Percentiles rank a stretch among this genome's conserved stretches.
phyloP scores from a whole-genome alignment of 345 rosid genomes.

The Laguncularia racemosa region DNA sequence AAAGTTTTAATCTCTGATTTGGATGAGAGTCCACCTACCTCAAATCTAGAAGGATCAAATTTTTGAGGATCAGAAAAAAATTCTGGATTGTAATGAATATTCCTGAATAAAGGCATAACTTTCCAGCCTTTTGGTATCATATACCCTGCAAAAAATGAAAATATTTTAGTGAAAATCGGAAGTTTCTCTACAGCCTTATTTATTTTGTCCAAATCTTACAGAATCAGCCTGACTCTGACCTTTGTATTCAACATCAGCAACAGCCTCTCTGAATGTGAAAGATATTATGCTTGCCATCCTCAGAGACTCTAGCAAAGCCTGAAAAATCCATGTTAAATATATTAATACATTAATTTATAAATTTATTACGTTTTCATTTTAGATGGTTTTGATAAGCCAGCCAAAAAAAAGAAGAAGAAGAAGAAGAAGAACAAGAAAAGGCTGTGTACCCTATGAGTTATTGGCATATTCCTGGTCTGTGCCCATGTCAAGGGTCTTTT shows the following conservation, averaged over 20 bases:
- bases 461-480: constrained; percentile 74
- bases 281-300: constrained; percentile 94
- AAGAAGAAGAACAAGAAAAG: neutral
- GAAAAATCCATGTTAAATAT: constrained; percentile 4
- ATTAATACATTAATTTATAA: neutral
- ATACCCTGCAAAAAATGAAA: constrained; percentile 39
- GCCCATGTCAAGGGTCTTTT: constrained; percentile 59
- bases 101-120: constrained; percentile 96
- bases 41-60: constrained; percentile 81
- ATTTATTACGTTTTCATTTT: no score
- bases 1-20: neutral
- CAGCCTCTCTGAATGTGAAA: constrained; percentile 88
- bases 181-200: neutral
- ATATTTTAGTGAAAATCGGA: no score
- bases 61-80: constrained; percentile 63
- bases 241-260: constrained; percentile 73
- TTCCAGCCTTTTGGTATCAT: constrained; percentile 97
- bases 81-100: constrained; percentile 79
- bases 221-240: constrained; percentile 28
- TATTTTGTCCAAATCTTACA: neutral
- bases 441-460: constrained; percentile 51
- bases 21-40: constrained; percentile 32
- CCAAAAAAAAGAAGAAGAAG: no score
- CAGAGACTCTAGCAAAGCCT: constrained; percentile 63
- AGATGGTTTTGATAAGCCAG: no score